Conservation (phyloP, 345 rosid genomes). For the Combretum micranthum region DNA sequence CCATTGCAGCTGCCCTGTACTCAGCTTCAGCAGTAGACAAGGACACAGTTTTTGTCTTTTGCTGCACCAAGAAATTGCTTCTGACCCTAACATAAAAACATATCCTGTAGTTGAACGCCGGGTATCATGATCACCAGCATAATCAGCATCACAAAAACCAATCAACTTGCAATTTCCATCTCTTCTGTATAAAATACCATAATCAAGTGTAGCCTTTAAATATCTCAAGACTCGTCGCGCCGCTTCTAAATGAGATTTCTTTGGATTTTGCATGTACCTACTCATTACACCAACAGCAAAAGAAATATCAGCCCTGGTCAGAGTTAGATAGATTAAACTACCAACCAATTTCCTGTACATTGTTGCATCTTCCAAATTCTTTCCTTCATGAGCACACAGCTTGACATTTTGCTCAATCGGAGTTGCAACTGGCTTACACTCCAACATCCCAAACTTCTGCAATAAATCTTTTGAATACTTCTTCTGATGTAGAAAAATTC, state of each 20-base stretch:
- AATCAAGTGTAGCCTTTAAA: not conserved
- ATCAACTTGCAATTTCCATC: not conserved
- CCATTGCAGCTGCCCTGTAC: not conserved
- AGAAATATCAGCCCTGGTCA: not conserved
- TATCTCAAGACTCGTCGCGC: not conserved
- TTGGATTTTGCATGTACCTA: not conserved
- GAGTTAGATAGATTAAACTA: not conserved
- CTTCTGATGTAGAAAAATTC: not conserved
- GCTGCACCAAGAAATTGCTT: constrained; percentile 7
- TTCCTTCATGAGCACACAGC: not conserved
- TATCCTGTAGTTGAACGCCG: not conserved
- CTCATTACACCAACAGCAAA: not conserved
- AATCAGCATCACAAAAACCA: not conserved
- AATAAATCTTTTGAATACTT: not conserved
- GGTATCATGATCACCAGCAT: not conserved
- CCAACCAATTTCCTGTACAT: not conserved
- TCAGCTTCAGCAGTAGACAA: constrained; percentile 1
- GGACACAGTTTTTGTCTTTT: constrained; percentile 3
- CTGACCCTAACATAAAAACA: not conserved
- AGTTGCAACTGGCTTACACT: not conserved
- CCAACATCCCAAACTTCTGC: not conserved
- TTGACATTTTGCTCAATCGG: not conserved
- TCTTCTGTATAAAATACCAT: not conserved
- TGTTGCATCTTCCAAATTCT: not conserved
- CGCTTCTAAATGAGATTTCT: not conserved